These are phyloP conservation scores for Phytophthora brassicae DNA, from an alignment of 352 stramenopile genomes.

Conservation along the genomic window DNA sequence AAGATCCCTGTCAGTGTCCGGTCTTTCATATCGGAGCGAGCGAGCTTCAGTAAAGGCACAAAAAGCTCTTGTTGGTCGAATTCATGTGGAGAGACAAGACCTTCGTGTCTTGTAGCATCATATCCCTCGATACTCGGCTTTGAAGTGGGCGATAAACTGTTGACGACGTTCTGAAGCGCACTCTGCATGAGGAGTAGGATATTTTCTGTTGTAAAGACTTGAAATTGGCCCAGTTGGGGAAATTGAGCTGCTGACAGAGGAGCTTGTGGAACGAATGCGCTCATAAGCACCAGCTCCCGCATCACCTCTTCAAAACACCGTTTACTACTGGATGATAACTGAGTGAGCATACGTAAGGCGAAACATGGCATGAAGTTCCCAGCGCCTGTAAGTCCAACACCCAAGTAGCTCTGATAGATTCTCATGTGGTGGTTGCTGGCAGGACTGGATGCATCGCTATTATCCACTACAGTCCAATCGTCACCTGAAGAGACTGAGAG, in stretches of 20 bases:
- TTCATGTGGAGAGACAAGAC: conserved; percentile 37
- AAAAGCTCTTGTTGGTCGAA: conserved; percentile 81
- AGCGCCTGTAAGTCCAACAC: conserved; percentile 59
- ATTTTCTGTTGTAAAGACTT: conserved; percentile 76
- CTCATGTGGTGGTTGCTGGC: conserved; percentile 67
- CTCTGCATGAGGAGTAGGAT: conserved; percentile 82
- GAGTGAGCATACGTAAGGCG: conserved; percentile 78
- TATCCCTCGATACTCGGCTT: conserved; percentile 53
- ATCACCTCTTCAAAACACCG: conserved; percentile 78
- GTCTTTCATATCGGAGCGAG: conserved; percentile 80
- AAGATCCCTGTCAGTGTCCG: conserved; percentile 64
- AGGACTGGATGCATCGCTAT: conserved; percentile 41
- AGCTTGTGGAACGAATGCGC: conserved; percentile 49
- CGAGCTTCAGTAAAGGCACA: conserved; percentile 51
- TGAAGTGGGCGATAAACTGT: conserved; percentile 53
- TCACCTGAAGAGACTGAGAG: conserved; percentile 11
- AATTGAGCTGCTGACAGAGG: conserved; percentile 47
- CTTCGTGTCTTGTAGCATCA: conserved; percentile 37
- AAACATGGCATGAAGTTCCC: conserved; percentile 74
- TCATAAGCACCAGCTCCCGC: conserved; percentile 73
- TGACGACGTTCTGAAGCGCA: conserved; percentile 62
- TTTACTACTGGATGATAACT: conserved; percentile 70
- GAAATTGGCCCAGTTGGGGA: conserved; percentile 66
- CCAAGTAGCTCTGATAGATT: conserved; percentile 82
- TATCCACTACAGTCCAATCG: conserved; percentile 31